Base-by-base conservation (phyloP, 1,284 basidiomycete genomes). In the Pisolithus thermaeus region DNA sequence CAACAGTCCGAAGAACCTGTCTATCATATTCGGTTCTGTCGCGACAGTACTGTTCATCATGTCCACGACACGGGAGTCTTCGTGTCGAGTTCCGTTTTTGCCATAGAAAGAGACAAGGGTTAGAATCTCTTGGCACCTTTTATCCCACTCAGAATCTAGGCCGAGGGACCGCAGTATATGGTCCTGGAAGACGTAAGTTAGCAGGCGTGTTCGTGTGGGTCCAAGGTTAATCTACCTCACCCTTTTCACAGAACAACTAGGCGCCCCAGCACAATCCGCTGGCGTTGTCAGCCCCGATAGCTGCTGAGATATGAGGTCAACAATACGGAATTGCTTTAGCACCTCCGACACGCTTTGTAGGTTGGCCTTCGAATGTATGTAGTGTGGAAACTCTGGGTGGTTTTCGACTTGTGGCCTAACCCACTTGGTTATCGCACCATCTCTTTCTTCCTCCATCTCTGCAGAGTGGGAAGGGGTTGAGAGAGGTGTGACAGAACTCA, bases 121-220 rank as follows among this genome's bases (percentile, higher is more conserved):
- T 45, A 82, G 62, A 7, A 76, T 79, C 57, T 82, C 81, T 16
- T 69, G 65, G 60, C 79, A 79, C 23, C 75, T 73, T 14, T 70
- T 62, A 3, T 71, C 72, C 71, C 76, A 81, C 35, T 65, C 59
- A 23, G 58, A 41, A 52, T 76, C 70, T 22, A 83, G 61, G 18
- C 71, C 69, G 48, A 87, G 69, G 9, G 80, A 80, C 35, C 64
- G 65, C 59, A 77, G 66, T 23, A 87, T 73, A 51, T 88, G 82
- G 30, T 59, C 62, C 83, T 86, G 36, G 14, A 14, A 20, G 18
- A 47, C 22, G 47, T 22, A 12, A 23, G 18, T 27, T 39, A 58
- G 52, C 49, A 28, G 42, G 5, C 12, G 22, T 28, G 43, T 27
- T 48, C 50, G 27, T 12, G 42, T 28, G 30, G 8, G 2, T 39